Conservation (phyloP, 192 early-diverging fungal species). For the Oehlia diaphana region DNA sequence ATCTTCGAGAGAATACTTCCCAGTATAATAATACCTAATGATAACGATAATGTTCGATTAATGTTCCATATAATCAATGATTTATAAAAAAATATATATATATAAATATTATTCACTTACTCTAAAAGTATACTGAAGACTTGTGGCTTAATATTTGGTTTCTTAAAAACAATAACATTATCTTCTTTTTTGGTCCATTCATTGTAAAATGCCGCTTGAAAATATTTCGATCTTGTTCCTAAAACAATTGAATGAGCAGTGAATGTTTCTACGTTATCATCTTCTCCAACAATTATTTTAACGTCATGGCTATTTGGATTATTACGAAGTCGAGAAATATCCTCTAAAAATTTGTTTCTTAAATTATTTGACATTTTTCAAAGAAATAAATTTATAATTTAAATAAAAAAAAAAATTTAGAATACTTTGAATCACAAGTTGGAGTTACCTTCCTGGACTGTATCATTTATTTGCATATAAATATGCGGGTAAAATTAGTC, state of each 20-base stretch:
- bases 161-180: not conserved
- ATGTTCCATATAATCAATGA: too few relatives aligned
- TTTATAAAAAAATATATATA: too few relatives aligned
- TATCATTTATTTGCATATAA: too few relatives aligned
- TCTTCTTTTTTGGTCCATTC: conserved; percentile 12
- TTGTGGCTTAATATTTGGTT: conserved; percentile 13
- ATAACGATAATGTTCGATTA: too few relatives aligned
- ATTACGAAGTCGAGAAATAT: not conserved
- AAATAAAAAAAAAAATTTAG: too few relatives aligned
- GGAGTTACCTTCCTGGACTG: too few relatives aligned
- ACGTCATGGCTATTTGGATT: conserved; percentile 3
- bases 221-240: conserved; percentile 10
- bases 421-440: too few relatives aligned
- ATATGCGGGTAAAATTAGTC: too few relatives aligned
- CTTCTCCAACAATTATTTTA: not conserved
- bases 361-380: not conserved
- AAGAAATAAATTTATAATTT: not conserved
- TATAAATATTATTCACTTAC: not conserved
- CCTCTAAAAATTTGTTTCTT: not conserved
- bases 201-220: not conserved
- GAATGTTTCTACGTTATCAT: not conserved
- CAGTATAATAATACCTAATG: not conserved
- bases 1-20: not conserved
- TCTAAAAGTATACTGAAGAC: not conserved
- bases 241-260: conserved; percentile 3